Base-by-base conservation (phyloP, 441 rosid species). In the Populus hybrid region DNA sequence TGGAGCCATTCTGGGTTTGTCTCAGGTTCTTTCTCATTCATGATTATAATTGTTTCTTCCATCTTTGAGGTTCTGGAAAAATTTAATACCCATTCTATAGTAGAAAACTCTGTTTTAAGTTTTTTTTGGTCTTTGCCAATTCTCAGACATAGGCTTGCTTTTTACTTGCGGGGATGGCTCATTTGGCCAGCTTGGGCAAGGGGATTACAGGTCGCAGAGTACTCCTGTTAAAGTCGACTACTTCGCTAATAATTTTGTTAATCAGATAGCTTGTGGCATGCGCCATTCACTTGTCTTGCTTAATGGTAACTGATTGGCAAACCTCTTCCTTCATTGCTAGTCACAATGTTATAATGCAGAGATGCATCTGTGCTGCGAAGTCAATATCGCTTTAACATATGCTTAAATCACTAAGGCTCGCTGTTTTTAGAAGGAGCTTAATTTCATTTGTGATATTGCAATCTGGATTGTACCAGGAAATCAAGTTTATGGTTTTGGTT, bases 161-260 rank as follows among this genome's bases (percentile, higher is more conserved):
- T 91, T 90, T 50, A 95, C 94, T 38, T 93, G 98, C 66, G 98
- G 98, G 50, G 92, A 90, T 88, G 97, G 97, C 21, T 84, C 92
- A 0, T 95, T 95, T 84, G 97, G 98, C 75, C 97, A 95, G 88
- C 97, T 95, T 67, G 98, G 98, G 78, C 95, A 90, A 82, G 95
- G 94, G 35, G 92, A 91, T 82, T 85, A 81, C 67, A 73, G 74
- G 69, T 86, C 94, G n/a, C 80, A 75, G 74, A 73, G 74, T 83
- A 59, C 73, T 87, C 97, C 95, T 50, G 69, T 84, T 77, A 78
- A 87, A 84, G 93, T 95, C 79, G 81, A 87, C 8, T 89, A 77
- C 84, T 91, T 93, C 82, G 77, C 18, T n/a, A 50, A 83, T 57
- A 86, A 83, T 69, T 80, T 72, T 73, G 95, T 91, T 74, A 76